Evolutionary conservation across 163 green algal genomes (phyloP), one percentile per base, ranked within the genome.

Genomic region (Chlamydomonas reinhardtii): DNA sequence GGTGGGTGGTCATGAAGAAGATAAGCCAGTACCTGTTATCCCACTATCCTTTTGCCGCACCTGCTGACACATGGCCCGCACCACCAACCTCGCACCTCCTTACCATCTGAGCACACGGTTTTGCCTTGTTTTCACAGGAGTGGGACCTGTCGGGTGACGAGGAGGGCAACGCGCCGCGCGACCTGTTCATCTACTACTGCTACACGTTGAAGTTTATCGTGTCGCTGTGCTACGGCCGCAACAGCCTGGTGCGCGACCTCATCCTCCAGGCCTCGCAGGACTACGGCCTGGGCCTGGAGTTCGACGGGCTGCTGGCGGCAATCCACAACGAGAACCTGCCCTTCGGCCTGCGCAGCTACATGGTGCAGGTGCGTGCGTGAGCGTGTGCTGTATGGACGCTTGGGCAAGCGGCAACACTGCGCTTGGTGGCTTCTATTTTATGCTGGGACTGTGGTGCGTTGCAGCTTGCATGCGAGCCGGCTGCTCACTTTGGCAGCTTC

Each of bases 161-260:
- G 56, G 25, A 52, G 2, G 29, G 37, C 29, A 68, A 82, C 76
- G 52, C 62, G 1, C 8, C 35, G 0, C 71, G 62, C 27, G 78
- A 85, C n/a, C 43, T 84, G 16, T 90, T 87, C 85, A 90, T 90
- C 76, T 90, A 90, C 76, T 90, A 90, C 56, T 85, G 83, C 76
- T 90, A 69, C 85, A 66, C 19, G 35, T 66, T 90, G 34, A 85
- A 88, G 76, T 76, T 90, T 37, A 52, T 90, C 48, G 69, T 74
- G 15, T 61, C 74, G 27, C 68, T 90, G 29, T 90, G 85, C 76
- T 87, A 82, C 73, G 85, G 85, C 70, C 76, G 85, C 76, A 90
- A 90, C 85, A 84, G 76, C 76, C 43, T 78, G 39, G 85, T 37
- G 27, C 85, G 68, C 25, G 69, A 82, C 19, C 34, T 66, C 48